Evolutionary conservation across 139 green algal genomes (phyloP).

Genomic region (Chlamydomonas asymmetrica): DNA sequence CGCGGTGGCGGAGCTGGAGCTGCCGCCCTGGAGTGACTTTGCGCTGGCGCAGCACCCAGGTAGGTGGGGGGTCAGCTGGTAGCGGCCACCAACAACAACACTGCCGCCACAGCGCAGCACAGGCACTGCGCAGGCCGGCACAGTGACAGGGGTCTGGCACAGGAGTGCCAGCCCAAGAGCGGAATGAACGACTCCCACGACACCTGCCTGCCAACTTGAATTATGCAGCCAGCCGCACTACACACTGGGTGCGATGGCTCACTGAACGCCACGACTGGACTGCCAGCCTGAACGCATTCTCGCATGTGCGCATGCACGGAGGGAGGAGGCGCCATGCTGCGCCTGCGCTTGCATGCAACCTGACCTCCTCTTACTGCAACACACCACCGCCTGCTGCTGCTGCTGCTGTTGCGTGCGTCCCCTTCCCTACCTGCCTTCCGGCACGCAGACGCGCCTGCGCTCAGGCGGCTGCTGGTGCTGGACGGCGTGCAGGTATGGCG

Average conservation of each 20-base stretch:
- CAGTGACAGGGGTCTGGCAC: conserved; percentile 33
- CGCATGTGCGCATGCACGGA: background rate
- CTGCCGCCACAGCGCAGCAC: too few relatives aligned
- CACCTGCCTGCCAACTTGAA: background rate
- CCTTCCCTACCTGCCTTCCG: background rate
- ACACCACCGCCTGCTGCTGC: background rate
- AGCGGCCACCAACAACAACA: too few relatives aligned
- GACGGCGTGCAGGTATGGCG: conserved; percentile 75
- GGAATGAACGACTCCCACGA: conserved; percentile 17
- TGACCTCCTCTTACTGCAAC: background rate
- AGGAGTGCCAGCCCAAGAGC: background rate
- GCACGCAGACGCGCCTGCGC: background rate
- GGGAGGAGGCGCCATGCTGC: background rate
- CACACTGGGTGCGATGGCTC: too few relatives aligned
- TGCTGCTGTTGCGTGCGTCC: too few relatives aligned
- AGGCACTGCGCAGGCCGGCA: conserved; percentile 42
- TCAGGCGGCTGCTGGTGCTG: conserved; percentile 61
- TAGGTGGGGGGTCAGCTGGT: too few relatives aligned
- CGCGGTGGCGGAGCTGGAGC: conserved; percentile 41
- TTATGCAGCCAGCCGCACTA: too few relatives aligned
- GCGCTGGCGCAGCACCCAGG: background rate
- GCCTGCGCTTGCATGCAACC: background rate
- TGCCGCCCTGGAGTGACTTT: conserved; percentile 24
- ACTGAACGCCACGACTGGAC: background rate
- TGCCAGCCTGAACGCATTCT: background rate